Evolutionary conservation across 495 filamentous ascomycete genomes (phyloP).

Genomic region (Viridothelium virens): DNA sequence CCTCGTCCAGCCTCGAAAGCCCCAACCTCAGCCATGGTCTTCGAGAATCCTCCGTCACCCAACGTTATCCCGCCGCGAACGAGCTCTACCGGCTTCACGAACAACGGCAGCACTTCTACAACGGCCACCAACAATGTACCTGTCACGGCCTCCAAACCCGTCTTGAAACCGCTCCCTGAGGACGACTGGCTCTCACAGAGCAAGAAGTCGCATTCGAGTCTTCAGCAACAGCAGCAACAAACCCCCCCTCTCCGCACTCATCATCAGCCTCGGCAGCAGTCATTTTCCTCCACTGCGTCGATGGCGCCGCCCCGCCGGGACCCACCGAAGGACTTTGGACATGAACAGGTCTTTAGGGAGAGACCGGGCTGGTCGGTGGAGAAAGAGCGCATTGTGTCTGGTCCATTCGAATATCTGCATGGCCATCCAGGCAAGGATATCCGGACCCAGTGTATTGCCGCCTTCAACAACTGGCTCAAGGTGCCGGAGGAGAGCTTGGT

Average conservation of each 20-base stretch:
- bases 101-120: conserved; percentile 24
- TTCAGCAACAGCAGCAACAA: conserved; percentile 21
- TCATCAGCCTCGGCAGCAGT: not conserved
- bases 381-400: conserved; percentile 59
- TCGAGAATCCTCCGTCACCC: conserved; percentile 39
- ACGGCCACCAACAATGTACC: conserved; percentile 24
- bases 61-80: conserved; percentile 65
- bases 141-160: conserved; percentile 37
- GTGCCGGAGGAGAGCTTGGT: conserved; percentile 70
- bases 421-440: conserved; percentile 88
- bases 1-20: not conserved
- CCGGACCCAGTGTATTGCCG: conserved; percentile 71
- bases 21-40: not conserved
- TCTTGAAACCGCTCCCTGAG: conserved; percentile 50
- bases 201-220: conserved; percentile 22
- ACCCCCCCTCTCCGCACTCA: conserved; percentile 9
- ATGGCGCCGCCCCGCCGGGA: conserved; percentile 23
- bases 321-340: conserved; percentile 20
- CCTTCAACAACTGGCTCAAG: conserved; percentile 84
- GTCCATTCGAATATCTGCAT: conserved; percentile 82
- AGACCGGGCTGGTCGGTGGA: conserved; percentile 30
- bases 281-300: conserved; percentile 12
- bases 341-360: conserved; percentile 25
- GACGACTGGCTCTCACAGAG: conserved; percentile 47
- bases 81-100: conserved; percentile 52